These are phyloP conservation scores for Talaromyces funiculosus DNA, from an alignment of 2,329 filamentous ascomycete genomes.

Conservation along the genomic window DNA sequence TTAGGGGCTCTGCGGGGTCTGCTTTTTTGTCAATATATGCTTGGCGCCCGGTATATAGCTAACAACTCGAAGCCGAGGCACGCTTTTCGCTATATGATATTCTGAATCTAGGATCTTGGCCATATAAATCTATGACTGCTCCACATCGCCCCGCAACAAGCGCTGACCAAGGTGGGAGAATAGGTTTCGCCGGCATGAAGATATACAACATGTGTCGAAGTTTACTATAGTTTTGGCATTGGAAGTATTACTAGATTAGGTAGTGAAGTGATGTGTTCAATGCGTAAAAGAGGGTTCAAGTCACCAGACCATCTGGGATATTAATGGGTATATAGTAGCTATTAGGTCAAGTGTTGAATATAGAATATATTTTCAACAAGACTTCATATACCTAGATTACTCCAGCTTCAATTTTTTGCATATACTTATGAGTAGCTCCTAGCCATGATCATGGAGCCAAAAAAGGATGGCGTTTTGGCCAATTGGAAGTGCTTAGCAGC, in stretches of 20 bases:
- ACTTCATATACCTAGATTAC: not conserved
- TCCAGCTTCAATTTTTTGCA: no score
- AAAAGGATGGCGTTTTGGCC: not conserved
- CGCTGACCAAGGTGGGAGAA: not conserved
- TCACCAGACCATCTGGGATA: not conserved
- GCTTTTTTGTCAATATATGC: not conserved
- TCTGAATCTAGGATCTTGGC: not conserved
- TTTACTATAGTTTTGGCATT: not conserved
- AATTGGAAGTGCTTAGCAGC: constrained; percentile 22
- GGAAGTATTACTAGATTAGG: not conserved
- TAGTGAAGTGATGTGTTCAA: not conserved
- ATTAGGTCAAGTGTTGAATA: not conserved
- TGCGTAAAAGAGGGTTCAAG: not conserved
- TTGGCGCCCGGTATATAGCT: not conserved
- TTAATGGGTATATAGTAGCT: not conserved
- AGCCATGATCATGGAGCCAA: not conserved
- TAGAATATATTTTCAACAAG: not conserved
- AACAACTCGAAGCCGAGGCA: not conserved
- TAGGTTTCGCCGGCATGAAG: not conserved
- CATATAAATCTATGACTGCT: not conserved
- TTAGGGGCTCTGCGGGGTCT: not conserved
- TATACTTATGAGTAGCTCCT: not conserved
- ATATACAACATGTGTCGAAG: not conserved
- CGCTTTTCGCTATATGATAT: not conserved
- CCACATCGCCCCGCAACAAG: not conserved